Evolutionary conservation across 768 basidiomycete species (phyloP), one percentile per base, ranked within the genome.

Genomic region (Guyanaporus albipodus): DNA sequence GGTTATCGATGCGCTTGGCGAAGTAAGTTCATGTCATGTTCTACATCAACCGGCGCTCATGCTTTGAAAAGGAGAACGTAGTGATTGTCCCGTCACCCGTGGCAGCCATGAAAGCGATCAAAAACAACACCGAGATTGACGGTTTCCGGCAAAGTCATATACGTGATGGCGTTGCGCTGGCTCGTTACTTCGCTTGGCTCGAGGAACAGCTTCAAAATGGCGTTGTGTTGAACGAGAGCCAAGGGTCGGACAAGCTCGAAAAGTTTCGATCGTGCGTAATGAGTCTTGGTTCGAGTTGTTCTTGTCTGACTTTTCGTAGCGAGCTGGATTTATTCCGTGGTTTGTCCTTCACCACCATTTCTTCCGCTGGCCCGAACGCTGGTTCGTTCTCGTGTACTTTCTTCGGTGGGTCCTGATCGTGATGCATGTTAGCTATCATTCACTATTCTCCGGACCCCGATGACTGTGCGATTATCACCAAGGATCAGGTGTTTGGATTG

Each of bases 131-230:
- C 1, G 95, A 99, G 59, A 67, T 94, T 11, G 87, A 86, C 60
- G 95, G 95, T 0, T 97, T 97, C 75, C 77, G 93, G 14, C 81
- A 86, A 58, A 78, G 77, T 42, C 91, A 99, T 60, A 81, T 95
- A 26, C 79, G 94, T 9, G 95, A 98, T 64, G 93, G 95, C 1
- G 82, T 77, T 1, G 94, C 94, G 1, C 73, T 98, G 38, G 82
- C 79, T 8, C 78, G 85, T 12, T 99, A 98, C 68, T 97, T 97
- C 56, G 76, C 91, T 0, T 99, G 95, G 96, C 73, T 99, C 1
- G 92, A 98, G 65, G 87, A 92, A 51, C 78, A 85, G 53, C 71
- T 98, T 15, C 64, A 75, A 4, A 69, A 74, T 7, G 88, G 82
- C 0, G 72, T 70, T 15, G 74, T 72, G 48, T 49, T 94, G 48